Conservation (phyloP, 2,329 filamentous ascomycete genomes). For the Epichloe gansuensis region DNA sequence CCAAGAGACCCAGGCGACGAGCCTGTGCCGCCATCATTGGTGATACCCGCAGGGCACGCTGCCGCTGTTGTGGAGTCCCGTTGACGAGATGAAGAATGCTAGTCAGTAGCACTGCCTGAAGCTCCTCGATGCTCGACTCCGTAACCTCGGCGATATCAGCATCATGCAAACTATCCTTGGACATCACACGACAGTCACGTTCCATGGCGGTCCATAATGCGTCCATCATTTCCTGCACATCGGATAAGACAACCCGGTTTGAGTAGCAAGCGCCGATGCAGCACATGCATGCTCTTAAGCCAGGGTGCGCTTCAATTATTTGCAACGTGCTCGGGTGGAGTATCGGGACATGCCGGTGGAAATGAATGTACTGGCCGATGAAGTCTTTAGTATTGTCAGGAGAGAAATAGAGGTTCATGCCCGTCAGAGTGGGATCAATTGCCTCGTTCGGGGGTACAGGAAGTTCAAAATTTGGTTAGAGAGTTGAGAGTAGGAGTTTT, state of each 20-base stretch:
- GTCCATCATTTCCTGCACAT: conserved; percentile 58
- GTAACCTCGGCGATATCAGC: conserved; percentile 15
- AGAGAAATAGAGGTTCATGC: conserved; percentile 50
- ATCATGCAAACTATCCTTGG: conserved; percentile 13
- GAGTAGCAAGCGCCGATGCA: conserved; percentile 68
- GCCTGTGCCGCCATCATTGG: conserved; percentile 44
- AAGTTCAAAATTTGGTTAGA: conserved; percentile 45
- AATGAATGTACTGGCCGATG: conserved; percentile 59
- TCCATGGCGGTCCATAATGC: conserved; percentile 47
- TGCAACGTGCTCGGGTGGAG: conserved; percentile 62
- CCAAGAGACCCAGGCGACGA: conserved; percentile 43
- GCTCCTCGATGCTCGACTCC: conserved; percentile 45
- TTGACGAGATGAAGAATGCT: conserved; percentile 57
- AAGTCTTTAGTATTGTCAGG: conserved; percentile 59
- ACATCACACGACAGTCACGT: conserved; percentile 38
- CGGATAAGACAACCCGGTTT: conserved; percentile 42
- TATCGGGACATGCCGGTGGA: conserved; percentile 61
- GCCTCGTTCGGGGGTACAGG: conserved; percentile 35
- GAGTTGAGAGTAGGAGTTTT: conserved; percentile 40
- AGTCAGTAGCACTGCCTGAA: conserved; percentile 54
- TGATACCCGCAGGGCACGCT: conserved; percentile 48
- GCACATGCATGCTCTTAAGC: conserved; percentile 57
- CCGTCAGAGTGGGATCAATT: conserved; percentile 41
- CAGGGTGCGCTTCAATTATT: conserved; percentile 51
- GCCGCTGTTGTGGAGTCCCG: conserved; percentile 52